A percentile compares a stretch with the other conserved stretches of the same genome.
Conservation (phyloP, 768 basidiomycete species). For the Leccinum truebloodii region DNA sequence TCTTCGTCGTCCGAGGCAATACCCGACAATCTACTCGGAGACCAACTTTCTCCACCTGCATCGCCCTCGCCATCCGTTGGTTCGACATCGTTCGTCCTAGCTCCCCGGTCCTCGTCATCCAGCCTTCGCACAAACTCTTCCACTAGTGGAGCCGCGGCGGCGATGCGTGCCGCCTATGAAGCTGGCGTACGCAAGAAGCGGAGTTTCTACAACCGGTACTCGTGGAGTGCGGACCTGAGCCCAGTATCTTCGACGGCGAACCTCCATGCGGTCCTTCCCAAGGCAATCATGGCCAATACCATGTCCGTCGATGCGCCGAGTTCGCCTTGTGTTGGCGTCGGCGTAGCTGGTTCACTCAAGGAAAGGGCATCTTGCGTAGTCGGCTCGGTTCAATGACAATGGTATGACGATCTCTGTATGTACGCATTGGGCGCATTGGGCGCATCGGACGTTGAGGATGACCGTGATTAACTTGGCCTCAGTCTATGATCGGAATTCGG, state of each 20-base stretch:
- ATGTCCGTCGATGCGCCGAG: slow-evolving; percentile 7
- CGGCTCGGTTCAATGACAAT: slow-evolving; percentile 21
- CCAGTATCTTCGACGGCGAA: slow-evolving; percentile 26
- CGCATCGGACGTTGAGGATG: background rate
- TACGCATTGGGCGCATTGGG: background rate
- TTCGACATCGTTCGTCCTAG: slow-evolving; percentile 28
- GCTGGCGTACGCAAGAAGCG: slow-evolving; percentile 36
- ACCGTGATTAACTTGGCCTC: background rate
- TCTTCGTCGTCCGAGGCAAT: slow-evolving; percentile 32
- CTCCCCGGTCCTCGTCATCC: slow-evolving; percentile 31
- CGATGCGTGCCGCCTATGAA: slow-evolving; percentile 35
- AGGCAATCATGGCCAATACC: slow-evolving; percentile 14
- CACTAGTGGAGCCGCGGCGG: slow-evolving; percentile 24
- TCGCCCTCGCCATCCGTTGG: slow-evolving; percentile 32
- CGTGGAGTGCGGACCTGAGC: slow-evolving; percentile 31
- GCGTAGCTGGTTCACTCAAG: slow-evolving; percentile 7
- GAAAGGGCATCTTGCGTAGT: background rate
- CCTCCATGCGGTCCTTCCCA: slow-evolving; percentile 20
- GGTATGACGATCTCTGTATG: background rate
- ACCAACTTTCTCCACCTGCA: slow-evolving; percentile 28
- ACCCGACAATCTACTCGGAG: slow-evolving; percentile 21
- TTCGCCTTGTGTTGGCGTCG: slow-evolving; percentile 8
- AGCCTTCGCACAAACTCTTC: slow-evolving; percentile 25
- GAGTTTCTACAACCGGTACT: slow-evolving; percentile 32
- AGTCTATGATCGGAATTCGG: background rate